Conservation (phyloP, 768 basidiomycete genomes). For the Tricholoma sp. region DNA sequence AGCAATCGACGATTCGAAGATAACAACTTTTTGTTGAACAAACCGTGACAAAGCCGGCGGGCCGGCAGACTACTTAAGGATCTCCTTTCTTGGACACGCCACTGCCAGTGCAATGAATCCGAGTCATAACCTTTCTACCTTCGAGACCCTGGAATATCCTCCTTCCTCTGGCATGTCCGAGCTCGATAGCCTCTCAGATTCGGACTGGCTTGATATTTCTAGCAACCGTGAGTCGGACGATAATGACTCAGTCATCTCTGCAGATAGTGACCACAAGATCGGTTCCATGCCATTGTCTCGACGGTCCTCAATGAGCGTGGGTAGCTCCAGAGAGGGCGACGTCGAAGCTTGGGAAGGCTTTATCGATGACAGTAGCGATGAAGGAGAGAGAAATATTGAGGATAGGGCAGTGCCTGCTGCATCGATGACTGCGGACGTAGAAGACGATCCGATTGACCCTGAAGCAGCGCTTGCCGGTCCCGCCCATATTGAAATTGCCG, state of each 20-base stretch:
- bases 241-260: constrained; percentile 61
- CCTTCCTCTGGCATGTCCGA: constrained; percentile 50
- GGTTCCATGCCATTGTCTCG: constrained; percentile 54
- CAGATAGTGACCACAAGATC: constrained; percentile 57
- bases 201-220: constrained; percentile 79
- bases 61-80: constrained; percentile 19
- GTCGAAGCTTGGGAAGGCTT: constrained; percentile 78
- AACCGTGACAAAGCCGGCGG: not conserved
- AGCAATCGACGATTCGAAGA: not conserved
- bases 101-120: constrained; percentile 25
- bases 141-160: constrained; percentile 27
- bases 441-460: constrained; percentile 27
- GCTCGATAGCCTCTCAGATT: constrained; percentile 66
- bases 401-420: constrained; percentile 27
- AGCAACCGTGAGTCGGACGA: constrained; percentile 68
- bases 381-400: constrained; percentile 24
- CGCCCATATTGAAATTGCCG: constrained; percentile 38
- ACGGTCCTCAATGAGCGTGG: constrained; percentile 63
- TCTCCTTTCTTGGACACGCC: constrained; percentile 20
- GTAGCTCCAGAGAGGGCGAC: constrained; percentile 64
- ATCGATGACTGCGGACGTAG: constrained; percentile 22
- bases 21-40: not conserved
- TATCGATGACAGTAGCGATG: constrained; percentile 57
- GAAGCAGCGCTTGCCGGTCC: constrained; percentile 18
- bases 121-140: constrained; percentile 20